Evolutionary conservation across 768 basidiomycete genomes (phyloP).

Genomic region (Trametes elegans): DNA sequence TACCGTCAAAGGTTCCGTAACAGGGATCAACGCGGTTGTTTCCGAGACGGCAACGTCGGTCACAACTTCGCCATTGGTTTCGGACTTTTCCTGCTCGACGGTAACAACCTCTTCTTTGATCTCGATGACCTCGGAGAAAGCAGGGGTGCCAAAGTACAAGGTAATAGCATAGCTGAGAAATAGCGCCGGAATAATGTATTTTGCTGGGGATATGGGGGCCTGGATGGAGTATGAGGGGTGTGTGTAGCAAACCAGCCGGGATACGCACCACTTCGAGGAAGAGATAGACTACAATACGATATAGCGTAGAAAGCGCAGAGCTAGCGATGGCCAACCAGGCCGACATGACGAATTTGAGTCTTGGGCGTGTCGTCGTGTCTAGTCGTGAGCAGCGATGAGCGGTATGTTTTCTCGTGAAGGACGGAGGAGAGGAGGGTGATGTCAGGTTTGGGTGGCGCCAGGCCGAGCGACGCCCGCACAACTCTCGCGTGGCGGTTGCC

Average conservation of each 20-base stretch:
- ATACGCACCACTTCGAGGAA: slow-evolving; percentile 51
- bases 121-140: not conserved
- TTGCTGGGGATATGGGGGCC: slow-evolving; percentile 41
- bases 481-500: slow-evolving; percentile 9
- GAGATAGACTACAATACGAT: slow-evolving; percentile 44
- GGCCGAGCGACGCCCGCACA: too few relatives aligned
- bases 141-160: slow-evolving; percentile 11
- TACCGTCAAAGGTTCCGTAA: slow-evolving; percentile 3
- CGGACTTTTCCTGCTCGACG: slow-evolving; percentile 10
- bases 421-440: slow-evolving; percentile 15
- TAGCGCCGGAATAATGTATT: slow-evolving; percentile 30
- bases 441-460: slow-evolving; percentile 6
- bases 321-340: slow-evolving; percentile 21
- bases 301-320: slow-evolving; percentile 32
- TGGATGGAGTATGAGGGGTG: slow-evolving; percentile 22
- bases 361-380: not conserved
- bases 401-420: too few relatives aligned
- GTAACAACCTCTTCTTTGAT: slow-evolving; percentile 15
- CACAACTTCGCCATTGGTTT: slow-evolving; percentile 8
- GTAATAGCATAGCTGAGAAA: slow-evolving; percentile 27
- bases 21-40: not conserved
- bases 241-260: not conserved
- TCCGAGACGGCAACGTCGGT: slow-evolving; percentile 8
- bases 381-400: slow-evolving; percentile 2
- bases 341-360: slow-evolving; percentile 4